These are phyloP conservation scores for Nicotiana obtusifolia DNA, from an alignment of 257 asterid genomes.

Conservation along the genomic window DNA sequence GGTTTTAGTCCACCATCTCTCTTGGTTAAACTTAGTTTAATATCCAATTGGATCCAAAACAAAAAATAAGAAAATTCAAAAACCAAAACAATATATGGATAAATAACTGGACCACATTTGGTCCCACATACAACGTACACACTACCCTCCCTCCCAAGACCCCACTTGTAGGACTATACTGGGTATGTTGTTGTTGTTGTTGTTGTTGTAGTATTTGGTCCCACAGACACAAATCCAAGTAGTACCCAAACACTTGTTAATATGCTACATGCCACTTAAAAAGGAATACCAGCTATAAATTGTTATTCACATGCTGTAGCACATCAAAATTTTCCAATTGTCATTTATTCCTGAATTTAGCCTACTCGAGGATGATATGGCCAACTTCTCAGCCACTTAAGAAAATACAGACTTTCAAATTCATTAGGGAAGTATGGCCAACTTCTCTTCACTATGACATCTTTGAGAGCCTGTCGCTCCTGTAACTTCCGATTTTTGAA, in stretches of 20 bases:
- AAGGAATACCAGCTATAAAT: background rate
- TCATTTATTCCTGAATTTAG: background rate
- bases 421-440: background rate
- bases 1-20: background rate
- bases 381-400: background rate
- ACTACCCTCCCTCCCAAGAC: no score
- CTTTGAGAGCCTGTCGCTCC: background rate
- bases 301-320: background rate
- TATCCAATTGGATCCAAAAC: background rate
- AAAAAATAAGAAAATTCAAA: no score
- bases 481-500: background rate
- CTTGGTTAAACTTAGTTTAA: background rate
- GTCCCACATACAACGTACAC: no score
- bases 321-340: no score
- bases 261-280: no score
- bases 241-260: background rate
- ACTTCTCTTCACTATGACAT: background rate
- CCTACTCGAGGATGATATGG: background rate
- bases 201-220: no score
- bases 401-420: background rate
- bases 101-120: no score
- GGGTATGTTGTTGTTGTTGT: no score
- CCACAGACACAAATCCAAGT: background rate
- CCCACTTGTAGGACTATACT: no score
- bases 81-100: background rate